Conservation (phyloP, 2,329 filamentous ascomycete genomes). For the Colletotrichum brevisporum region DNA sequence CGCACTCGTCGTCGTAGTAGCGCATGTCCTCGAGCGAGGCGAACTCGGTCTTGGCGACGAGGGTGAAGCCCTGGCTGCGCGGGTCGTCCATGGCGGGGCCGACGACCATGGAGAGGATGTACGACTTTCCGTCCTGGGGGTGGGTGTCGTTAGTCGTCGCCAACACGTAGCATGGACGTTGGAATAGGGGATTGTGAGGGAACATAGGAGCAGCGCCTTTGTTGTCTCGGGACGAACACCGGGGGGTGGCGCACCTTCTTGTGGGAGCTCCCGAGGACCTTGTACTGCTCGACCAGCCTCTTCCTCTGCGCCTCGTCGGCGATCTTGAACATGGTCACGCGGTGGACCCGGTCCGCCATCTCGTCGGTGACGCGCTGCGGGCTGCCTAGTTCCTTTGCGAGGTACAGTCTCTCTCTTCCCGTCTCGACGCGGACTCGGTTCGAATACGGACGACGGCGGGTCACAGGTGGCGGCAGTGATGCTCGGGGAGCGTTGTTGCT, state of each 20-base stretch:
- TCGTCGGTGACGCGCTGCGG: slow-evolving; percentile 33
- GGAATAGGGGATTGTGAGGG: too few relatives aligned
- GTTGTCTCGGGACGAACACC: neutral
- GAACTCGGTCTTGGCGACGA: slow-evolving; percentile 75
- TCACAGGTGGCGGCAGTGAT: neutral
- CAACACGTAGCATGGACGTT: too few relatives aligned
- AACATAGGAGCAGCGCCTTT: too few relatives aligned
- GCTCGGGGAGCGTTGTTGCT: neutral
- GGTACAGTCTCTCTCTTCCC: neutral
- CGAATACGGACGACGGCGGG: too few relatives aligned
- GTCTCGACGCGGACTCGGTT: neutral
- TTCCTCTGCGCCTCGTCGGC: slow-evolving; percentile 59
- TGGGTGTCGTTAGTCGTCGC: slow-evolving; percentile 2
- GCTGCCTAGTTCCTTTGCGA: slow-evolving; percentile 2
- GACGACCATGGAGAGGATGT: slow-evolving; percentile 72
- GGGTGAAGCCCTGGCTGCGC: slow-evolving; percentile 75
- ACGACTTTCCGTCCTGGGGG: slow-evolving; percentile 76
- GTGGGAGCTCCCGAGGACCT: slow-evolving; percentile 55
- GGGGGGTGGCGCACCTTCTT: slow-evolving; percentile 55
- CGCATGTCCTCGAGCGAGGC: slow-evolving; percentile 76
- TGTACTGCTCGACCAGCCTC: slow-evolving; percentile 61
- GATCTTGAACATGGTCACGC: slow-evolving; percentile 69
- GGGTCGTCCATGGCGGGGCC: slow-evolving; percentile 69
- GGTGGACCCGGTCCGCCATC: slow-evolving; percentile 61
- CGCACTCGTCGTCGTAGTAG: slow-evolving; percentile 74